phyloP scores from a whole-genome alignment of 2,329 filamentous ascomycete genomes.

The Alternaria burnsii region DNA sequence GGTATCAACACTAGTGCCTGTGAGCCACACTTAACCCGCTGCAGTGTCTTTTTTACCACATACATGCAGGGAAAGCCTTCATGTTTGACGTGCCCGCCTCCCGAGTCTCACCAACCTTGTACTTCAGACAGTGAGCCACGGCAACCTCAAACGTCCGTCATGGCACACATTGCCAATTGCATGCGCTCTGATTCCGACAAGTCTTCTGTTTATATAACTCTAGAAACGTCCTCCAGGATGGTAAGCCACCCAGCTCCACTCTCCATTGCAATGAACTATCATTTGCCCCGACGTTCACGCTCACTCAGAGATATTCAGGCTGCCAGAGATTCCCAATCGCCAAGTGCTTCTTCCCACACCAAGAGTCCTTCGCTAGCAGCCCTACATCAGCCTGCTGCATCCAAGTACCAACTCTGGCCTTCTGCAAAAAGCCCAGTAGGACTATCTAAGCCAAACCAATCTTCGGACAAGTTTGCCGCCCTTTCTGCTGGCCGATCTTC shows the following conservation, averaged over 20 bases:
- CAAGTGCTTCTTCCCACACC: constrained; percentile 23
- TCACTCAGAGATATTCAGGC: constrained; percentile 48
- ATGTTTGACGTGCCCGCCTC: constrained; percentile 53
- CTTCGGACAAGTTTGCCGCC: constrained; percentile 47
- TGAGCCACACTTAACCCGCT: constrained; percentile 50
- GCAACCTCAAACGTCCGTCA: constrained; percentile 48
- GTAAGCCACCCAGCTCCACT: constrained; percentile 38
- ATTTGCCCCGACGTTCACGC: constrained; percentile 44
- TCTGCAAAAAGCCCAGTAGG: constrained; percentile 42
- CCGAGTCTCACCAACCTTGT: constrained; percentile 53
- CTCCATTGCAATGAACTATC: constrained; percentile 42
- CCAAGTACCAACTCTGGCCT: constrained; percentile 51
- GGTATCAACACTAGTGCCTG: constrained; percentile 49
- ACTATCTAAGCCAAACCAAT: constrained; percentile 24
- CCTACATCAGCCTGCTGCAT: constrained; percentile 31
- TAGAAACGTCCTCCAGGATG: constrained; percentile 45
- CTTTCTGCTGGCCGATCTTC: constrained; percentile 50
- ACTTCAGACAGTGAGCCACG: constrained; percentile 47
- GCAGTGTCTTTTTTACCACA: constrained; percentile 40
- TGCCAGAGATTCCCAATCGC: constrained; percentile 31
- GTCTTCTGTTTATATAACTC: constrained; percentile 50
- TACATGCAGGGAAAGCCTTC: constrained; percentile 51
- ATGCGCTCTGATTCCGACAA: constrained; percentile 47
- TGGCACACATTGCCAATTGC: constrained; percentile 57
- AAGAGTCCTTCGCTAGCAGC: constrained; percentile 43